phyloP scores from a whole-genome alignment of 495 filamentous ascomycete genomes.

The Aspergillus leporis region DNA sequence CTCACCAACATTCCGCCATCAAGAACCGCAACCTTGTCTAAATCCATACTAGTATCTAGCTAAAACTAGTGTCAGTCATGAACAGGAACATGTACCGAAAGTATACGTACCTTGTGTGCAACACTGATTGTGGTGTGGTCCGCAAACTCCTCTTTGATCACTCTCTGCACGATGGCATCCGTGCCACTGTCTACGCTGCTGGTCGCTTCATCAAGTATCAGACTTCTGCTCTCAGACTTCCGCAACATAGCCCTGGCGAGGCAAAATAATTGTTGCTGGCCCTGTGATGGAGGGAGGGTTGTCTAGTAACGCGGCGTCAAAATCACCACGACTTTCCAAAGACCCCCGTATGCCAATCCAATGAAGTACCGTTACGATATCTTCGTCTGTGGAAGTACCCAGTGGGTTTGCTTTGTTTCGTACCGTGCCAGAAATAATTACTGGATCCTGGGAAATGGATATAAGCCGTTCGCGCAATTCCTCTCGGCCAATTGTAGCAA shows the following conservation, averaged over 20 bases:
- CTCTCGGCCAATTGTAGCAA: not conserved
- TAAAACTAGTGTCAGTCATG: not conserved
- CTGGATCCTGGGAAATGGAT: slow-evolving; percentile 4
- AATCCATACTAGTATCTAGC: not conserved
- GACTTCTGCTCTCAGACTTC: not conserved
- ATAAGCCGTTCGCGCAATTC: not conserved
- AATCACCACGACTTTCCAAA: not conserved
- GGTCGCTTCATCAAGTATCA: not conserved
- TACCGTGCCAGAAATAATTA: not conserved
- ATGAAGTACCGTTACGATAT: not conserved
- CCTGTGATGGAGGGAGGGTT: not conserved
- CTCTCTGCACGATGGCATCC: not conserved
- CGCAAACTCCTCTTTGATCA: not conserved
- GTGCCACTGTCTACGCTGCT: not conserved
- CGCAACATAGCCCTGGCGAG: not conserved
- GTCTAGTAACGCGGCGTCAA: not conserved
- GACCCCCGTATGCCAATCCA: not conserved
- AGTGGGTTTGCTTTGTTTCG: not conserved
- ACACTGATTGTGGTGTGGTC: not conserved
- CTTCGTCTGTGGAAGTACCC: not conserved
- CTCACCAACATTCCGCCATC: not conserved
- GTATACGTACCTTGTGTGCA: no score
- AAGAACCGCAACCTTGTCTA: not conserved
- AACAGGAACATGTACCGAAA: no score
- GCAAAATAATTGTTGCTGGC: not conserved